Percentiles rank a stretch among this genome's conserved stretches.
These are phyloP conservation scores for Oleoguttula mirabilis DNA, from an alignment of 495 filamentous ascomycete species.

Conservation along the genomic window DNA sequence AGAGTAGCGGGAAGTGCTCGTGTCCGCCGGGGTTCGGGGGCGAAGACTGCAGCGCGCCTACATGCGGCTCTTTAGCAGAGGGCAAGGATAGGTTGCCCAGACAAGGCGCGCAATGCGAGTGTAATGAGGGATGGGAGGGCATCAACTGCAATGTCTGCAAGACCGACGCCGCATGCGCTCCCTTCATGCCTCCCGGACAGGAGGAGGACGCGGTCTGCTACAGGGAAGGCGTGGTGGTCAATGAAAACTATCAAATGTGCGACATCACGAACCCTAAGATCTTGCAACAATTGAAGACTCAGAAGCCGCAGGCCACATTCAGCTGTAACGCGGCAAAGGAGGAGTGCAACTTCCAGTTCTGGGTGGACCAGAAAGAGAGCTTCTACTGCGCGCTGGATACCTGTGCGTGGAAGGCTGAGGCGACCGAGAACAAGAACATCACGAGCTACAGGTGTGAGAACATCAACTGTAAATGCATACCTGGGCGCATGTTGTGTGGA, in stretches of 20 bases:
- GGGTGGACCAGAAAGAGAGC: constrained; percentile 85
- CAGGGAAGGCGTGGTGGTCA: constrained; percentile 74
- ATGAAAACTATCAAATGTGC: constrained; percentile 95
- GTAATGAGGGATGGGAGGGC: constrained; percentile 90
- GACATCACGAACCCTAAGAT: constrained; percentile 94
- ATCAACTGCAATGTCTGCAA: constrained; percentile 98
- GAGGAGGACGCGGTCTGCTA: constrained; percentile 81
- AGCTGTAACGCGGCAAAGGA: constrained; percentile 62
- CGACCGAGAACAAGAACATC: constrained; percentile 57
- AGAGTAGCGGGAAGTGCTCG: constrained; percentile 76
- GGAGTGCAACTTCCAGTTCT: constrained; percentile 93
- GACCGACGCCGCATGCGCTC: constrained; percentile 66
- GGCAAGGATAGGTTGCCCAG: constrained; percentile 62
- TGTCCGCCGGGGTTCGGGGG: constrained; percentile 89
- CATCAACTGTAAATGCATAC: constrained; percentile 76
- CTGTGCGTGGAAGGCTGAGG: constrained; percentile 59
- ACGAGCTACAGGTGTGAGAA: constrained; percentile 77
- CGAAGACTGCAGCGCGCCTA: constrained; percentile 76
- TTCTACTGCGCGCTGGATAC: constrained; percentile 87
- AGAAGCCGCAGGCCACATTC: constrained; percentile 87
- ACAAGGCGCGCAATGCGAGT: constrained; percentile 58
- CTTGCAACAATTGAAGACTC: constrained; percentile 65
- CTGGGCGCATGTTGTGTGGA: constrained; percentile 85
- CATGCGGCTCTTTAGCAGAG: constrained; percentile 79
- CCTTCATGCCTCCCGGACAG: constrained; percentile 63